Evolutionary conservation across 2,329 filamentous ascomycete genomes (phyloP).

Genomic region (Trichoderma semiorbis): DNA sequence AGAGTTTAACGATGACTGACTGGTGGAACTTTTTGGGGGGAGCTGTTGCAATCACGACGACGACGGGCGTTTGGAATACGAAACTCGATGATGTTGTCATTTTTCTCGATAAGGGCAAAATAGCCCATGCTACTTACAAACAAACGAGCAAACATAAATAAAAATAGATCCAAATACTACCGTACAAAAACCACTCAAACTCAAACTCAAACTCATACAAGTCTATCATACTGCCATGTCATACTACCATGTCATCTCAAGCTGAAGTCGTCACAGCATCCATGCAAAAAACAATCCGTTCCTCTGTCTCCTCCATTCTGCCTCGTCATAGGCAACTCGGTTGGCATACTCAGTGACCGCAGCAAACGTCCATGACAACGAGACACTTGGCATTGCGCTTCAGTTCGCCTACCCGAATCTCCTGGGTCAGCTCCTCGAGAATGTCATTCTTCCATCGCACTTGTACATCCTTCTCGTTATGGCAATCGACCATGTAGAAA

Average conservation of each 20-base stretch:
- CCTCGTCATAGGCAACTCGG: neutral
- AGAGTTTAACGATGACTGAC: neutral
- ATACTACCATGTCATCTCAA: neutral
- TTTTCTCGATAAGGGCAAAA: neutral
- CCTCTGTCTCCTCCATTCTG: neutral
- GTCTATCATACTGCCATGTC: neutral
- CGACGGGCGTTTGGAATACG: neutral
- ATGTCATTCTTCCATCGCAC: conserved; percentile 30
- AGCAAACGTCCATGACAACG: conserved; percentile 26
- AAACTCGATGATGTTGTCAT: neutral
- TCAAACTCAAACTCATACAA: neutral
- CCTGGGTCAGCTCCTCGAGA: conserved; percentile 24
- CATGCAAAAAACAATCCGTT: neutral
- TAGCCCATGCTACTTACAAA: neutral
- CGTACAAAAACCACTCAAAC: neutral
- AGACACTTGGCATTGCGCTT: conserved; percentile 22
- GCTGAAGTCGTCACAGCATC: neutral
- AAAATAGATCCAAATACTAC: neutral
- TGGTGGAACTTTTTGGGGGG: neutral
- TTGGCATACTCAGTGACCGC: conserved; percentile 21
- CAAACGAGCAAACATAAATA: neutral
- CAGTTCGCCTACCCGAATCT: conserved; percentile 25
- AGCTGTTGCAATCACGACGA: neutral
- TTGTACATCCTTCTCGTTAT: conserved; percentile 25
- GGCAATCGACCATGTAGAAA: conserved; percentile 25